Conservation (phyloP, 1,284 basidiomycete genomes). For the Pascua sp. region DNA sequence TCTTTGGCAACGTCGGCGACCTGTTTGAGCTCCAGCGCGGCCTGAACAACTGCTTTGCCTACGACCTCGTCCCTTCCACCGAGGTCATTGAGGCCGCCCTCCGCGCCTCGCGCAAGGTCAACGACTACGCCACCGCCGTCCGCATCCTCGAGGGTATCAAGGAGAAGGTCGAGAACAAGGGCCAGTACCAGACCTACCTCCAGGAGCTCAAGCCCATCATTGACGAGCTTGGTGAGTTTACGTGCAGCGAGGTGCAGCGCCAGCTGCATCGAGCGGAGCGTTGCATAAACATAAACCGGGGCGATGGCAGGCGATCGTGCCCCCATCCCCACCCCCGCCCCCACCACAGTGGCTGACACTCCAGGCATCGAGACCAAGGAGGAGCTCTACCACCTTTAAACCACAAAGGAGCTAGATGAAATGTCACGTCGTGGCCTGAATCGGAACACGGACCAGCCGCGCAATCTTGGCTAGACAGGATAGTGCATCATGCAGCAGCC, state of each 20-base stretch:
- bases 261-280: not conserved
- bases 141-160: slow-evolving; percentile 87
- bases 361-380: slow-evolving; percentile 48
- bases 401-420: slow-evolving; percentile 15
- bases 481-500: no score
- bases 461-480: no score
- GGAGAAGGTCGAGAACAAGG: slow-evolving; percentile 93
- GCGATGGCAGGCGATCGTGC: not conserved
- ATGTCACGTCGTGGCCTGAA: slow-evolving; percentile 10
- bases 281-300: not conserved
- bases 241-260: not conserved
- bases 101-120: slow-evolving; percentile 82
- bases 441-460: no score
- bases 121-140: slow-evolving; percentile 96
- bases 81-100: slow-evolving; percentile 86
- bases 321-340: not conserved
- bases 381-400: slow-evolving; percentile 46
- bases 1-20: slow-evolving; percentile 90
- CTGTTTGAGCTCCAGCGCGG: slow-evolving; percentile 97
- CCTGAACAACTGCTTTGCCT: slow-evolving; percentile 98
- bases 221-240: slow-evolving; percentile 78
- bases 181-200: slow-evolving; percentile 86
- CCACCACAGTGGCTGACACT: not conserved
- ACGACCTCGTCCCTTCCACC: slow-evolving; percentile 92
- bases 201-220: slow-evolving; percentile 78